Evolutionary conservation across 2,329 filamentous ascomycete genomes (phyloP).

Genomic region (Aspergillus ustus): DNA sequence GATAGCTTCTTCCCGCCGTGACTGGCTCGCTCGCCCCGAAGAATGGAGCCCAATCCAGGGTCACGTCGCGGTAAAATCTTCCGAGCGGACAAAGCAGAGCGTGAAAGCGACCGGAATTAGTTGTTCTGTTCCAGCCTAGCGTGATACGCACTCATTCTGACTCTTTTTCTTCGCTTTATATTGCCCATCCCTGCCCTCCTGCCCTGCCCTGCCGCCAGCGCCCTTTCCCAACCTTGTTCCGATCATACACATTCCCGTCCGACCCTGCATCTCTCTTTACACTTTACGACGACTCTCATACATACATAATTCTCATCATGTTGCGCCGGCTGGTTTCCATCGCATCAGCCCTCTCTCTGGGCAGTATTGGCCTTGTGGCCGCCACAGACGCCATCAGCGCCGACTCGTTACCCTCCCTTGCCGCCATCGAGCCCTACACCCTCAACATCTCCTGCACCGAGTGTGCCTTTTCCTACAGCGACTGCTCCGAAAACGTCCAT

Average conservation of each 20-base stretch:
- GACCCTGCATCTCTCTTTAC: not conserved
- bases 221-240: not conserved
- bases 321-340: conserved; percentile 23
- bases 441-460: conserved; percentile 22
- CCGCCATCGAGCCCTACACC: conserved; percentile 14
- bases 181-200: not conserved
- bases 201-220: no score
- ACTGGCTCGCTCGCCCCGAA: not conserved
- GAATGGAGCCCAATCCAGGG: not conserved
- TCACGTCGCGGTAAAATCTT: not conserved
- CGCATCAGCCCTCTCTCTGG: conserved; percentile 17
- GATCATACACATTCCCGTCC: not conserved
- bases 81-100: no score
- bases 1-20: not conserved
- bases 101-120: no score
- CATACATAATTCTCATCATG: conserved; percentile 13
- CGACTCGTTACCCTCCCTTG: not conserved
- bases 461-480: conserved; percentile 24
- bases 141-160: not conserved
- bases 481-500: conserved; percentile 19
- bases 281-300: not conserved
- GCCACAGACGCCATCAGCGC: conserved; percentile 1
- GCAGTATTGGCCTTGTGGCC: conserved; percentile 17
- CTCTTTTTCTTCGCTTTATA: not conserved
- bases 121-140: not conserved